These are phyloP conservation scores for Margaritispora aquatica DNA, from an alignment of 495 filamentous ascomycete species.

Conservation along the genomic window DNA sequence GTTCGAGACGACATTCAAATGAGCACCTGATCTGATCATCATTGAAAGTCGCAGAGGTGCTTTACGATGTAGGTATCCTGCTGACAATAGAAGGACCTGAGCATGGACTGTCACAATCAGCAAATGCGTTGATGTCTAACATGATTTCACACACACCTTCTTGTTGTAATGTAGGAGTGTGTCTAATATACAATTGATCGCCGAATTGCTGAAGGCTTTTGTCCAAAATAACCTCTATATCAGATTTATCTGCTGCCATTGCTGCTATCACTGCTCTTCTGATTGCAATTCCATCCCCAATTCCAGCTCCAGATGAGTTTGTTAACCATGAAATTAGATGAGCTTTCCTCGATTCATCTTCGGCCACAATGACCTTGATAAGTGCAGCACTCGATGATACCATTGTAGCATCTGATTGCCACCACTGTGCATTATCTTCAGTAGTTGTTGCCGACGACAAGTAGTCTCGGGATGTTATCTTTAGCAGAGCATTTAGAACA, in stretches of 20 bases:
- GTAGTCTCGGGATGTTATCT: constrained; percentile 47
- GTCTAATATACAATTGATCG: constrained; percentile 80
- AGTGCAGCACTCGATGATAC: constrained; percentile 45
- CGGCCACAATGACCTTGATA: constrained; percentile 32
- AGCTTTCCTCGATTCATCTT: constrained; percentile 33
- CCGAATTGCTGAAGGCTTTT: constrained; percentile 68
- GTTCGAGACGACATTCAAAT: constrained; percentile 78
- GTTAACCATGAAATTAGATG: constrained; percentile 65
- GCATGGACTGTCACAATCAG: constrained; percentile 49
- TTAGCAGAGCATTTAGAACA: constrained; percentile 50
- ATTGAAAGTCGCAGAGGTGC: constrained; percentile 53
- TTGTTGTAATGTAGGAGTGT: constrained; percentile 75
- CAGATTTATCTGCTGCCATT: constrained; percentile 44
- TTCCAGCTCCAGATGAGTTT: constrained; percentile 54
- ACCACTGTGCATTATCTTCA: constrained; percentile 28
- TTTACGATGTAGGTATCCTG: constrained; percentile 65
- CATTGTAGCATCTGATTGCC: constrained; percentile 26
- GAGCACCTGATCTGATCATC: constrained; percentile 61
- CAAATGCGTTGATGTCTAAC: background rate
- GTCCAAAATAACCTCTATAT: constrained; percentile 53
- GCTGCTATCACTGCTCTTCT: constrained; percentile 60
- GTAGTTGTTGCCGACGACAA: constrained; percentile 15
- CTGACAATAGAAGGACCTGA: constrained; percentile 70
- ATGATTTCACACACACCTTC: constrained; percentile 50
- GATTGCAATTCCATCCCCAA: constrained; percentile 55